A percentile compares a stretch with the other conserved stretches of the same genome.
These are phyloP conservation scores for Exophiala spinifera DNA, from an alignment of 2,329 filamentous ascomycete species.

Conservation along the genomic window DNA sequence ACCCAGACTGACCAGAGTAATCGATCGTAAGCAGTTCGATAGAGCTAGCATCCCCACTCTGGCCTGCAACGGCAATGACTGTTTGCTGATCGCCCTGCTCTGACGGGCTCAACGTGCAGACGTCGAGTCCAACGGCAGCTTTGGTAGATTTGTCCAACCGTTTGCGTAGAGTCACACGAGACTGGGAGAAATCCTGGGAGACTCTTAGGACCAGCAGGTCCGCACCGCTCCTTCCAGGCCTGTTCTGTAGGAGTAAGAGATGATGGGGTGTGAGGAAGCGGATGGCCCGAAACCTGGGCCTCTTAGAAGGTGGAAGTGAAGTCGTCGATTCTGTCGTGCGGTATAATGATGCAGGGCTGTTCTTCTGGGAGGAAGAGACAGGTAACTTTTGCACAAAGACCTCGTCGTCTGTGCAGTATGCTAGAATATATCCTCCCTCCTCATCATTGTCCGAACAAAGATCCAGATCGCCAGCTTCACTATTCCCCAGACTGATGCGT, in stretches of 20 bases:
- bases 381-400: slow-evolving; percentile 65
- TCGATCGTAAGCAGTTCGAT: slow-evolving; percentile 76
- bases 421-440: slow-evolving; percentile 59
- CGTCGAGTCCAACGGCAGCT: slow-evolving; percentile 73
- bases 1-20: slow-evolving; percentile 49
- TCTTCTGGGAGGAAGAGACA: slow-evolving; percentile 45
- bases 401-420: slow-evolving; percentile 74
- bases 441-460: slow-evolving; percentile 14
- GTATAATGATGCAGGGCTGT: slow-evolving; percentile 20
- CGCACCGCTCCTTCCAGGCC: slow-evolving; percentile 39
- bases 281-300: slow-evolving; percentile 47
- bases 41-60: slow-evolving; percentile 61
- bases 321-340: slow-evolving; percentile 21
- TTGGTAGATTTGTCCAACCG: slow-evolving; percentile 66
- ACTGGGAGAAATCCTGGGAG: slow-evolving; percentile 19
- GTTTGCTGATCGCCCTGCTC: slow-evolving; percentile 68
- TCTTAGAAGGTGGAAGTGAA: slow-evolving; percentile 30
- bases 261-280: slow-evolving; percentile 46
- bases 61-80: slow-evolving; percentile 73
- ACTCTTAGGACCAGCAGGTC: slow-evolving; percentile 38
- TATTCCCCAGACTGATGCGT: slow-evolving; percentile 49
- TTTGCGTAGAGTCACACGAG: slow-evolving; percentile 48
- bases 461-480: slow-evolving; percentile 46
- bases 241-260: slow-evolving; percentile 56
- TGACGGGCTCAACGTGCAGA: slow-evolving; percentile 63